Percentiles rank a stretch among this genome's conserved stretches.
phyloP scores from a whole-genome alignment of 2,329 filamentous ascomycete genomes.

The Shiraia bambusicola region DNA sequence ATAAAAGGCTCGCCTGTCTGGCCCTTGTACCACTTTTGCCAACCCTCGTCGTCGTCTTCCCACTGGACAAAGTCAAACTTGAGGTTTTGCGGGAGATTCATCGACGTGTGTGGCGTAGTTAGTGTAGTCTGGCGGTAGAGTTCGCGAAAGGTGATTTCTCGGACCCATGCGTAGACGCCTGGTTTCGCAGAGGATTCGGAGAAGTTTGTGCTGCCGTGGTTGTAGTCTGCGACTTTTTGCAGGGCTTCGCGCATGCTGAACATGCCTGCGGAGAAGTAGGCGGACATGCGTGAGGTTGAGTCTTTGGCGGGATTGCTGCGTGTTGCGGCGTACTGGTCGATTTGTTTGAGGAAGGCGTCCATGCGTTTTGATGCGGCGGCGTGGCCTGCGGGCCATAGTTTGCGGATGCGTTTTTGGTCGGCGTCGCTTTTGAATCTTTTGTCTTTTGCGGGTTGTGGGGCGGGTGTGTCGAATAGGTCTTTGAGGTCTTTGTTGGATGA shows the following conservation, averaged over 20 bases:
- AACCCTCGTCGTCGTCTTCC: constrained; percentile 52
- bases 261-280: constrained; percentile 51
- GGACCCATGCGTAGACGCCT: constrained; percentile 50
- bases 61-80: constrained; percentile 55
- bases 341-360: constrained; percentile 46
- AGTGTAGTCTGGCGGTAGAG: constrained; percentile 53
- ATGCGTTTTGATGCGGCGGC: constrained; percentile 47
- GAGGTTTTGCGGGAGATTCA: constrained; percentile 55
- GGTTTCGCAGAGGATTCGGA: constrained; percentile 39
- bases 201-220: constrained; percentile 48
- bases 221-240: constrained; percentile 44
- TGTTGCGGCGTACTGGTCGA: constrained; percentile 44
- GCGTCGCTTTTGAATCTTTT: constrained; percentile 46
- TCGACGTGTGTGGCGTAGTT: constrained; percentile 50
- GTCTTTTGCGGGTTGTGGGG: constrained; percentile 43
- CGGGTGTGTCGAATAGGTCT: constrained; percentile 32
- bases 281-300: constrained; percentile 45
- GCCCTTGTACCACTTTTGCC: constrained; percentile 5
- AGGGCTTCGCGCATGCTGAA: constrained; percentile 51
- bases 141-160: constrained; percentile 55
- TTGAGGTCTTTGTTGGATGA: constrained; percentile 31
- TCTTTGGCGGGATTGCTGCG: constrained; percentile 48
- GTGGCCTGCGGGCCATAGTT: constrained; percentile 51
- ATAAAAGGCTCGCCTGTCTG: constrained; percentile 53
- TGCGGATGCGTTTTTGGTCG: constrained; percentile 44